A percentile compares a stretch with the other conserved stretches of the same genome.
These are phyloP conservation scores for Cryomyces minteri DNA, from an alignment of 495 filamentous ascomycete species.

Conservation along the genomic window DNA sequence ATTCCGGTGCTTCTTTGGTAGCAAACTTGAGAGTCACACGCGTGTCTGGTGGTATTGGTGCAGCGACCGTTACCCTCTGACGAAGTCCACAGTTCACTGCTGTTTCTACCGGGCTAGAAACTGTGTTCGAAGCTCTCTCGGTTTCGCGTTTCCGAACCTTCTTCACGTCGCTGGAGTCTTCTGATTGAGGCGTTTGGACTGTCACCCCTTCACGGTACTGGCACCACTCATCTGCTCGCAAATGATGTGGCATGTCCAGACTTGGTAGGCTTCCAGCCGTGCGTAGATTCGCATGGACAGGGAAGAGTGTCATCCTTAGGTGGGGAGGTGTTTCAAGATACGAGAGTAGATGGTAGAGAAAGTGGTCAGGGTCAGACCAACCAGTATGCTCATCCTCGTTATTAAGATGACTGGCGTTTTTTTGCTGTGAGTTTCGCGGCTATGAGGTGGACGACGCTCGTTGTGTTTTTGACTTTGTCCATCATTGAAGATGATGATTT, in stretches of 20 bases:
- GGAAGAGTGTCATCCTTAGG: conserved; percentile 48
- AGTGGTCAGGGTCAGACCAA: conserved; percentile 45
- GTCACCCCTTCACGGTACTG: conserved; percentile 56
- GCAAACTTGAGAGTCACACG: conserved; percentile 49
- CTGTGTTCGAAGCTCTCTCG: too few species aligned
- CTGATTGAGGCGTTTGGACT: neutral
- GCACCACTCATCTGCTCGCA: conserved; percentile 44
- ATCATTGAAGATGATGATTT: conserved; percentile 59
- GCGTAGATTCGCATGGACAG: conserved; percentile 49
- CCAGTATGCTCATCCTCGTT: conserved; percentile 38
- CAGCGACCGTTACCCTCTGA: too few species aligned
- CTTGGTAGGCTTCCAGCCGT: conserved; percentile 46
- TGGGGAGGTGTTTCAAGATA: conserved; percentile 64
- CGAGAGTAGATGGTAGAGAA: conserved; percentile 49
- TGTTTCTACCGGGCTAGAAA: too few species aligned
- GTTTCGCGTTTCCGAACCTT: too few species aligned
- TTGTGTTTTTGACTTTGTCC: conserved; percentile 8
- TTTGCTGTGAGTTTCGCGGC: neutral
- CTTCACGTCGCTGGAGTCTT: too few species aligned
- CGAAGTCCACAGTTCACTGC: too few species aligned
- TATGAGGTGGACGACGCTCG: neutral
- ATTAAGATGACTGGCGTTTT: conserved; percentile 3
- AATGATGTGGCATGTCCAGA: conserved; percentile 61
- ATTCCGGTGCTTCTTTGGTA: conserved; percentile 3
- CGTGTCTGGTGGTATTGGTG: conserved; percentile 15